Evolutionary conservation across 345 rosid species (phyloP).

Genomic region (Euphorbia lathyris): DNA sequence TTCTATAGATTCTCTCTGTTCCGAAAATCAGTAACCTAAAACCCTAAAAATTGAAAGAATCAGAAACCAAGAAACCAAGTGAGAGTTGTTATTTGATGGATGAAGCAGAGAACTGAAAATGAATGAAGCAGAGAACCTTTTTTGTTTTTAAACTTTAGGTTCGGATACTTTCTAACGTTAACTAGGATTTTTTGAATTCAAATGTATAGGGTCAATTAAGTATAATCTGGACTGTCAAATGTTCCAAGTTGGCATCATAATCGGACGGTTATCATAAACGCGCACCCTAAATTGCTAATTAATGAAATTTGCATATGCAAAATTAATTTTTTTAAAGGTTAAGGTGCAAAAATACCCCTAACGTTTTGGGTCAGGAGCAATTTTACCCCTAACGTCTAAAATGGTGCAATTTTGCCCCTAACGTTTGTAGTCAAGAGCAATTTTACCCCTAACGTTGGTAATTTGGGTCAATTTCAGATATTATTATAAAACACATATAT

Average conservation of each 20-base stretch:
- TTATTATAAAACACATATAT: too few species aligned
- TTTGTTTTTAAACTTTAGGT: constrained; percentile 7
- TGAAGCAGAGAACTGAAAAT: neutral
- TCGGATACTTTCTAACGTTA: constrained; percentile 22
- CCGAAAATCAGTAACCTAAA: neutral
- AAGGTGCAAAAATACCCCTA: too few species aligned
- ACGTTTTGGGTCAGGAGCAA: too few species aligned
- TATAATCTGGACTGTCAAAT: neutral
- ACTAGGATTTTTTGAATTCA: constrained; percentile 19
- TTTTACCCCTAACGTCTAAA: too few species aligned
- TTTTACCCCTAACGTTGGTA: too few species aligned
- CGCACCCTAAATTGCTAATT: too few species aligned
- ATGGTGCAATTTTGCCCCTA: too few species aligned
- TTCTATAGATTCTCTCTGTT: neutral
- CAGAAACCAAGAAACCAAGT: neutral
- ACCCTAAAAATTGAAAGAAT: neutral
- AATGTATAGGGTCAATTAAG: neutral
- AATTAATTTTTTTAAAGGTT: too few species aligned
- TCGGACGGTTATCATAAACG: neutral
- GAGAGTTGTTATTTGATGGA: neutral
- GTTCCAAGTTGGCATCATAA: neutral
- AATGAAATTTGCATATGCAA: too few species aligned
- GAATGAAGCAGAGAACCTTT: neutral
- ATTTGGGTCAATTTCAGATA: too few species aligned
- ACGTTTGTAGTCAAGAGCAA: too few species aligned